Conservation (phyloP, 176 grass and related monocot genomes). For the Microstegium vimineum region DNA sequence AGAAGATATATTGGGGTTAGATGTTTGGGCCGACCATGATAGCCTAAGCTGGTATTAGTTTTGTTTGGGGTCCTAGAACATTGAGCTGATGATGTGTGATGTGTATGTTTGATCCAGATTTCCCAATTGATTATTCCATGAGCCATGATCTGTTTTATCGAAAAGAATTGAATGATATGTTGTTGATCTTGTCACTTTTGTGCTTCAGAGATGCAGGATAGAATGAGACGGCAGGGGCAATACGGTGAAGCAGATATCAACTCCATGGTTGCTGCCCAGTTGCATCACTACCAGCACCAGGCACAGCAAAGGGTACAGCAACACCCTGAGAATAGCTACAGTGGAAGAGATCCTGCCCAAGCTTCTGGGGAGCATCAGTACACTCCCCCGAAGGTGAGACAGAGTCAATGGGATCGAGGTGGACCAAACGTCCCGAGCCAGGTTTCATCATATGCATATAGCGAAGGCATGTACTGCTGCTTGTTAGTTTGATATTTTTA, state of each 20-base stretch:
- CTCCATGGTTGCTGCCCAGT: slow-evolving; percentile 49
- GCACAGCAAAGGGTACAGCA: slow-evolving; percentile 55
- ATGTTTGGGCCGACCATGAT: neutral
- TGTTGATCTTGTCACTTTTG: neutral
- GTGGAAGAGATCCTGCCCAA: slow-evolving; percentile 41
- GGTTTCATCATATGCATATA: slow-evolving; percentile 47
- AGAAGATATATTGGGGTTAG: neutral
- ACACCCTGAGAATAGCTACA: slow-evolving; percentile 48
- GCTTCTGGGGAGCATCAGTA: slow-evolving; percentile 54
- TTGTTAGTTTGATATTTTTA: slow-evolving; percentile 6
- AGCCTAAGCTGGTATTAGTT: neutral
- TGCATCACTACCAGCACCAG: slow-evolving; percentile 69
- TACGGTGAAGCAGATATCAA: slow-evolving; percentile 52
- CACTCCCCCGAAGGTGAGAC: slow-evolving; percentile 40
- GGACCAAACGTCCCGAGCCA: slow-evolving; percentile 37
- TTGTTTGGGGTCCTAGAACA: neutral
- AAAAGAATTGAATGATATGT: neutral
- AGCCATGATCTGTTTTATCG: neutral
- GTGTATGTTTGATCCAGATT: neutral
- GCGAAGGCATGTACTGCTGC: slow-evolving; percentile 39
- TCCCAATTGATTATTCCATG: neutral
- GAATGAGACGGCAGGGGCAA: slow-evolving; percentile 64
- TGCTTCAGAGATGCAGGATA: slow-evolving; percentile 11
- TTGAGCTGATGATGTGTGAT: neutral
- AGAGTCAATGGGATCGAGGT: slow-evolving; percentile 77